Evolutionary conservation across 139 green algal genomes (phyloP), one percentile per base, ranked within the genome.

Genomic region (Desmodesmus armatus): DNA sequence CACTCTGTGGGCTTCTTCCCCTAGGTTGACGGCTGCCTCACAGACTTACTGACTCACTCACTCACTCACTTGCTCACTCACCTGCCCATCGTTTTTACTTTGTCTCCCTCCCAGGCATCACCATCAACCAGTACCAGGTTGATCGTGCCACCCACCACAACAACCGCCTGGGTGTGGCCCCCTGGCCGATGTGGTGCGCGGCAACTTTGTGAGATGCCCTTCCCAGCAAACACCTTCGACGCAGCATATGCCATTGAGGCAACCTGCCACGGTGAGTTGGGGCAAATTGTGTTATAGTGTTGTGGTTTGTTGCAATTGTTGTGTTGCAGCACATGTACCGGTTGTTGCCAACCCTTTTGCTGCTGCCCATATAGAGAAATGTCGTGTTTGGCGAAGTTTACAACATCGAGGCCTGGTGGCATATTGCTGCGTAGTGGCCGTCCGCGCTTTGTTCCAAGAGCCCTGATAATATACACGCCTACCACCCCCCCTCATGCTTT

Each of bases 191-290:
- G 92, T 98, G 6, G 94, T 99, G 17, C 92, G 97, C 66, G 97
- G 97, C 29, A 95, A 99, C 90, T 99, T 99, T 87, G 98, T 44
- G 90, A 97, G 23, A 97, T 99, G 92, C 96, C 96, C 2, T 99
- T 99, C 86, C 84, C 92, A 41, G 85, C 93, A 29, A 84, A 81
- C 65, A 95, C 81, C 53, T 99, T 99, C 75, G 97, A 99, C 76
- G 96, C 84, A 17, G 96, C 94, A 0, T 99, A 99, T 82, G 94
- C 95, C 29, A 98, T 99, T 39, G 97, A 99, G 91, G 98, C 98
- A 2, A 99, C 98, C 23, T 99, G 98, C 93, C 98, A 99, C 86
- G 87, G 91, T 96, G 51, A 84, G 82, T 35, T n/a, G n/a, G n/a
- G n/a, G n/a, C n/a, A n/a, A n/a, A n/a, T n/a, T n/a, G n/a, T n/a